Base-by-base conservation (phyloP, 1,139 yeast species). In the Debaryomyces psychrophilus region DNA sequence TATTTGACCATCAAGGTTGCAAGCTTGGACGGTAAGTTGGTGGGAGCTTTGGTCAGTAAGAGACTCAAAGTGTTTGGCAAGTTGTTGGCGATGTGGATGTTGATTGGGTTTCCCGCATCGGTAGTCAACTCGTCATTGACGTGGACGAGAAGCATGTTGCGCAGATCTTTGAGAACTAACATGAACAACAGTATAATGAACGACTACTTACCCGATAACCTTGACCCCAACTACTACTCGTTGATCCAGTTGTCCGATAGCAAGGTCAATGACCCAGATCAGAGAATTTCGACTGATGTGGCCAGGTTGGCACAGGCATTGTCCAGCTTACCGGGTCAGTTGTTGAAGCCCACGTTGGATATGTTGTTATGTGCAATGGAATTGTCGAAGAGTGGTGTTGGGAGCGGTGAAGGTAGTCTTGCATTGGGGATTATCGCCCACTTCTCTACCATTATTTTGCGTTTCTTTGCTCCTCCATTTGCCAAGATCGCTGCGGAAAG, bases 381-480 rank as follows among this genome's bases (percentile, higher is more conserved):
- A 64, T 75, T 92, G 50, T 78, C 90, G 2, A 81, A 74, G 45
- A 78, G 84, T 53, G 88, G 93, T 43, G 93, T 92, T 25, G 85
- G 87, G 31, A 80, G 83, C 63, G 89, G 92, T 8, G 97, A 92
- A 68, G 95, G 96, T 8, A 87, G 95, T 4, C 69, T 92, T 46
- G 79, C 88, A 2, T 74, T 92, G 37, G 97, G 97, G 1, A 64
- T 89, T 47, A 73, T 92, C 50, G 90, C 95, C 4, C 95, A 90
- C 61, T 69, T 87, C 31, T 88, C 96, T 14, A 90, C 96, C 2
- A 76, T 84, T 41, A 71, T 87, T 38, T 71, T 92, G 54, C 77
- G 87, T 54, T 72, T 87, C 46, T 81, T 90, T 56, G 88, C 96
- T 9, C 98, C 98, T 7, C 95, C 95, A 42, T 92, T 92, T 61